These are phyloP conservation scores for Cymbopogon flexuosus DNA, from an alignment of 202 grass and related monocot genomes.

Conservation along the genomic window DNA sequence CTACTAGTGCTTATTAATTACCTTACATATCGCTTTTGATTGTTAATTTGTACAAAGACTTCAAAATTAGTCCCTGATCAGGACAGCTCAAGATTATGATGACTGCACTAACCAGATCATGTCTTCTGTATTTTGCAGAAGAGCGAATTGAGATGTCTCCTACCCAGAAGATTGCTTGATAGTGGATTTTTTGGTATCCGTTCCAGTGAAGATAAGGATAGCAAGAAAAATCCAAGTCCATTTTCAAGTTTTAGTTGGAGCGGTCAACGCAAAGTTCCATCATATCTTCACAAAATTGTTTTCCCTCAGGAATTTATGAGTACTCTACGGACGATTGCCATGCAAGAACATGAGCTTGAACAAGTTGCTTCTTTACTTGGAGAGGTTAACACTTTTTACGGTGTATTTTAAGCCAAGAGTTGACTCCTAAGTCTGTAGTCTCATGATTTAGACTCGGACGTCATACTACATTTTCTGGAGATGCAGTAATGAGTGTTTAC, in stretches of 20 bases:
- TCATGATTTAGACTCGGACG: background rate
- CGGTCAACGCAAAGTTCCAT: slow-evolving; percentile 71
- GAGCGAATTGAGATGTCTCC: slow-evolving; percentile 76
- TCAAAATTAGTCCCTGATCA: background rate
- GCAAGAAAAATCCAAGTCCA: slow-evolving; percentile 23
- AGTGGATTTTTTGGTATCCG: slow-evolving; percentile 62
- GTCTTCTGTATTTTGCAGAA: slow-evolving; percentile 51
- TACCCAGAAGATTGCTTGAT: slow-evolving; percentile 70
- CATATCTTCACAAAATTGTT: slow-evolving; percentile 63
- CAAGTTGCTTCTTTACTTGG: slow-evolving; percentile 54
- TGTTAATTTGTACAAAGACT: background rate
- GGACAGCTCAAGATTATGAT: background rate
- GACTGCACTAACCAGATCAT: background rate
- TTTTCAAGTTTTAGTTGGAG: slow-evolving; percentile 73
- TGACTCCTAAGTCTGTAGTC: background rate
- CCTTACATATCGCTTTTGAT: background rate
- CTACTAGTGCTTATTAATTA: background rate
- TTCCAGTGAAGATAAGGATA: slow-evolving; percentile 42
- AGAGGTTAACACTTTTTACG: slow-evolving; percentile 45
- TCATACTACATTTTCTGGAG: background rate
- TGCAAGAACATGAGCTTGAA: slow-evolving; percentile 84
- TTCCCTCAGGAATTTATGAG: slow-evolving; percentile 79
- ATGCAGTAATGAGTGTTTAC: background rate
- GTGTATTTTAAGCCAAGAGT: background rate
- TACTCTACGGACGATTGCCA: slow-evolving; percentile 67